Base-by-base conservation (phyloP, 2,329 filamentous ascomycete species). In the Diplodia mutila region DNA sequence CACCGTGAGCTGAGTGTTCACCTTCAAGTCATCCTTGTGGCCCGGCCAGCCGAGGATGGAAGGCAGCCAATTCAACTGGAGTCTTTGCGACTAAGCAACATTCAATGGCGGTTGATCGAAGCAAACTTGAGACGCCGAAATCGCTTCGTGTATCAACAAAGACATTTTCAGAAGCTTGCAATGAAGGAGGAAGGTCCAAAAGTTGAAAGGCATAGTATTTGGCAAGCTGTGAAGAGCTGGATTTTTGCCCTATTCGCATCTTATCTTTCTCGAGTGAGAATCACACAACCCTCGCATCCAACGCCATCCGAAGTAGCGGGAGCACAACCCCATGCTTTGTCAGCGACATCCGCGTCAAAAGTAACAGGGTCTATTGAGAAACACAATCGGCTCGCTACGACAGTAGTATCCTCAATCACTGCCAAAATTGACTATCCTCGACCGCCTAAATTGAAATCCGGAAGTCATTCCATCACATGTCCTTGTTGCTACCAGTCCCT, bases 41-140 rank as follows among this genome's bases (percentile, higher is more conserved):
- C 1, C 7, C n/a, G 11, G 1, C 1, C 2, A 7, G 21, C 2
- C 2, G 18, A 49, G 9, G 3, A 49, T 4, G 18, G 2, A 16
- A 1, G 4, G 3, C 18, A 23, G 2, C 6, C n/a, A 49, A 3
- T 7, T 12, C 18, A 49, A 49, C 21, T 23, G 18, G 46, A 23
- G 6, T 23, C 46, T 23, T 9, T n/a, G 6, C 46, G 8, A 21
- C 46, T 49, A 21, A 21, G 2, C 46, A 5, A 4, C 6, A 23
- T 49, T 9, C 46, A 49, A 49, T 23, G 6, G 21, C 18, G 46
- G n/a, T 4, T 49, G 18, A 49, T 49, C 3, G 46, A 49, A 12
- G 46, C 46, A 2, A 49, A 49, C 46, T 23, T 49, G 46, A 49
- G 46, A 49, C 46, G 46, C 2, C 46, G n/a, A 1, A 49, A 49